Evolutionary conservation across 2,329 filamentous ascomycete species (phyloP).

Genomic region (Juglanconis oblonga): DNA sequence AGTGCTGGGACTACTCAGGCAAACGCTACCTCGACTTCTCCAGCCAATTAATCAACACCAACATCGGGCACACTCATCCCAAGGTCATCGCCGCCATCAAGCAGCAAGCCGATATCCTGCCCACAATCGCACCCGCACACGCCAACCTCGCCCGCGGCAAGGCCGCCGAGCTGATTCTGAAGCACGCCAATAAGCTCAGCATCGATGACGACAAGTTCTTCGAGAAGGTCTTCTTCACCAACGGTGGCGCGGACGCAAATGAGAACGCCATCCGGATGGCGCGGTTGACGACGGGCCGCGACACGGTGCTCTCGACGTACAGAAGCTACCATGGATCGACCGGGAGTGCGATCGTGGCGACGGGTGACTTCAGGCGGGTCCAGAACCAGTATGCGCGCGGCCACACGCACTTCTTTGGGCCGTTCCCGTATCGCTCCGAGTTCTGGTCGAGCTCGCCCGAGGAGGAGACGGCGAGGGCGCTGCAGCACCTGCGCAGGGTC

Average conservation of each 20-base stretch:
- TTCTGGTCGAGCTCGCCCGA: constrained; percentile 16
- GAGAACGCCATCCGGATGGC: constrained; percentile 19
- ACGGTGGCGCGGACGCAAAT: constrained; percentile 17
- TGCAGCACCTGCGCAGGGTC: constrained; percentile 16
- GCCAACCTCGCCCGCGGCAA: constrained; percentile 16
- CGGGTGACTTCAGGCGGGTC: constrained; percentile 24
- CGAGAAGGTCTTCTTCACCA: constrained; percentile 19
- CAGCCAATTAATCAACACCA: constrained; percentile 17
- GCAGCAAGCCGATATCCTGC: constrained; percentile 13
- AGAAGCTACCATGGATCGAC: constrained; percentile 25
- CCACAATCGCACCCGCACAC: constrained; percentile 14
- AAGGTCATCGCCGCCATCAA: constrained; percentile 19
- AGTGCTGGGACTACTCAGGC: constrained; percentile 17
- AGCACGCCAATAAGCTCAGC: constrained; percentile 11
- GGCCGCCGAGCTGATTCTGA: constrained; percentile 17
- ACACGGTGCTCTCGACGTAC: constrained; percentile 19
- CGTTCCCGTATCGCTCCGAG: constrained; percentile 15
- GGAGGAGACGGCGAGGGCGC: constrained; percentile 13
- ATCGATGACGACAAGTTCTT: background rate
- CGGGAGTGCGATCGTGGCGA: constrained; percentile 18
- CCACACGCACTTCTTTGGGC: constrained; percentile 18
- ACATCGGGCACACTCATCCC: constrained; percentile 16
- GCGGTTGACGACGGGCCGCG: constrained; percentile 13
- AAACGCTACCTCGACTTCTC: constrained; percentile 20
- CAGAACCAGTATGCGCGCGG: constrained; percentile 17